Evolutionary conservation across 2,329 filamentous ascomycete genomes (phyloP), one percentile per base, ranked within the genome.

Genomic region (Fusarium sp.): DNA sequence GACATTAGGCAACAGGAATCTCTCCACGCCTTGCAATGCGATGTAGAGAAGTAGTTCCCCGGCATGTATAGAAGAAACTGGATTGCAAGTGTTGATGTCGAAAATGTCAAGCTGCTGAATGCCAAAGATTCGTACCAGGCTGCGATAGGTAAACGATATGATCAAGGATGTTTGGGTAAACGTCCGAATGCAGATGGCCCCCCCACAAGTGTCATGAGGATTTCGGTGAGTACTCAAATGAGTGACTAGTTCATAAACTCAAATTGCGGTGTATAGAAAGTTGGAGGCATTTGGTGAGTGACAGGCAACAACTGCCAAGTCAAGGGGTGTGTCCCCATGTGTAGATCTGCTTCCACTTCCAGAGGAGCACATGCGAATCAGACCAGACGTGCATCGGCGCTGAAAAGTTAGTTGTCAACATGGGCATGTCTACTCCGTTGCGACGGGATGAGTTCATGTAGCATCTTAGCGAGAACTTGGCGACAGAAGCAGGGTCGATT

Each of bases 331-430:
- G 20, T 69, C 64, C 53, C 35, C 45, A 42, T 31, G 52, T 29
- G 73, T 47, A 72, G 66, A 76, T 76, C 72, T 62, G 65, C 64
- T 70, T 58, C 66, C 65, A 36, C 39, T 55, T 31, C 22, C 17
- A 70, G 59, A 53, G 38, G 50, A 61, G 47, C 55, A 55, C 47
- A 64, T 62, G 61, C 65, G 38, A 50, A 65, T 76, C 69, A 75
- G 68, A 62, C 60, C 67, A 64, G 70, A 56, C 42, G 35, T 58
- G 71, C 65, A 63, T 71, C 60, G 62, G 54, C 20, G 67, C 56
- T 64, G 54, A 55, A 66, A 73, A 73, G 11, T 41, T 61, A 62
- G 64, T 53, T 68, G 52, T 49, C 62, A 63, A 44, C 55, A 62
- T 63, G 41, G 52, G 61, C 73, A 57, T 62, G 68, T 56, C 59